These are phyloP conservation scores for Mycena galopus DNA, from an alignment of 768 basidiomycete genomes.

Conservation along the genomic window DNA sequence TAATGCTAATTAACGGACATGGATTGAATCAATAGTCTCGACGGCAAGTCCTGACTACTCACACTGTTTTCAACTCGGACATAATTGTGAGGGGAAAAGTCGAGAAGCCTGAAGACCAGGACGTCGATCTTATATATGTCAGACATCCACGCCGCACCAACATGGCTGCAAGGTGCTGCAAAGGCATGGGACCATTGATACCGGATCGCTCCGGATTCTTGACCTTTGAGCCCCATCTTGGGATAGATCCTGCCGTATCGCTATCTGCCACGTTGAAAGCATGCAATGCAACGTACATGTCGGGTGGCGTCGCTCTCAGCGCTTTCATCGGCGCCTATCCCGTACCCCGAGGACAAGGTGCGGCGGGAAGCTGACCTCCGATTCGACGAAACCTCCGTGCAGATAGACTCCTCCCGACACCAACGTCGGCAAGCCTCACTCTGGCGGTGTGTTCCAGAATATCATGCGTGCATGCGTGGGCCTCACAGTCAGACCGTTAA, in stretches of 20 bases:
- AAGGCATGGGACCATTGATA: conserved; percentile 11
- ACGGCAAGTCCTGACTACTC: background rate
- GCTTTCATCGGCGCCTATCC: conserved; percentile 4
- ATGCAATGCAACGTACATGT: conserved; percentile 9
- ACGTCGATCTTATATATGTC: conserved; percentile 21
- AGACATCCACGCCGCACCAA: background rate
- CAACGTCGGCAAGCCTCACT: no score
- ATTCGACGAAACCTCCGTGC: no score
- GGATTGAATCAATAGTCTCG: background rate
- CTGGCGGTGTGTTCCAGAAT: no score
- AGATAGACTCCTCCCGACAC: no score
- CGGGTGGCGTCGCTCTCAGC: background rate
- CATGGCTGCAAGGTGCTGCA: conserved; percentile 2
- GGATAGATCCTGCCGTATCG: conserved; percentile 9
- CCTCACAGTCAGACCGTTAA: no score
- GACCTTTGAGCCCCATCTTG: background rate
- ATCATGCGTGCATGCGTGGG: no score
- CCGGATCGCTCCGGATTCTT: background rate
- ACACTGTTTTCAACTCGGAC: no score
- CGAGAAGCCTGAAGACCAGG: conserved; percentile 10
- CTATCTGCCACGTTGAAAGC: conserved; percentile 15
- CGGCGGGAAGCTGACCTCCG: conserved; percentile 2
- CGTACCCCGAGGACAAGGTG: conserved; percentile 2
- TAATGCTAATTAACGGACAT: background rate
- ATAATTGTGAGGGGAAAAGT: conserved; percentile 15